Evolutionary conservation across 108 stramenopile species (phyloP).

Genomic region (Parietichytrium sp.): DNA sequence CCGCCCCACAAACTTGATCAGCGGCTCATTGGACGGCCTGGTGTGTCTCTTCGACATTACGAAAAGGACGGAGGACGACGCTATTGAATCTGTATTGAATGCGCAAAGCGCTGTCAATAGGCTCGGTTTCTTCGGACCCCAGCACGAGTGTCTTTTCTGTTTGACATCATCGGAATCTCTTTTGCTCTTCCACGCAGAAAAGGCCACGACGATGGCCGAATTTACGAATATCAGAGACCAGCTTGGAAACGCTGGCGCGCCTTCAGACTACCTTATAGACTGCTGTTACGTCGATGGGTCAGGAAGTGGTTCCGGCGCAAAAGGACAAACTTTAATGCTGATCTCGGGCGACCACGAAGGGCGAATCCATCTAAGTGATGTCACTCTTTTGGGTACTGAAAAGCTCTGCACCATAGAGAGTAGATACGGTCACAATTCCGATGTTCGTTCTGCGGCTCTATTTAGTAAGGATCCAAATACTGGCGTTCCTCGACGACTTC

Average conservation of each 20-base stretch:
- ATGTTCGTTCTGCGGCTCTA: not conserved
- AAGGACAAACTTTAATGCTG: not conserved
- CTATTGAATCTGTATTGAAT: slow-evolving; percentile 6
- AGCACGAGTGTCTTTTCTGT: slow-evolving; percentile 7
- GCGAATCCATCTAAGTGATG: not conserved
- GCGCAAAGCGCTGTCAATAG: not conserved
- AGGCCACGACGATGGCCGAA: slow-evolving; percentile 22
- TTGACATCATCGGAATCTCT: not conserved
- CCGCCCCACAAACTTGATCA: not conserved
- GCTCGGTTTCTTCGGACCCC: slow-evolving; percentile 8
- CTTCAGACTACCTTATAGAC: slow-evolving; percentile 29
- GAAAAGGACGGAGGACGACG: not conserved
- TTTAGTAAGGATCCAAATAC: not conserved
- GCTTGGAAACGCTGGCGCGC: not conserved
- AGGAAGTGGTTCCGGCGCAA: not conserved
- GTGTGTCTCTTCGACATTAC: slow-evolving; percentile 21
- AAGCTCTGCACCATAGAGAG: slow-evolving; percentile 20
- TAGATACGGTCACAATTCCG: not conserved
- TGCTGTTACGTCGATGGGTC: slow-evolving; percentile 12
- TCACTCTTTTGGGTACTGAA: not conserved
- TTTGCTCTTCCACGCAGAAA: not conserved
- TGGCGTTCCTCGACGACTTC: not conserved
- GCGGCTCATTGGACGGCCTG: not conserved
- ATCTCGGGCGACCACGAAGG: slow-evolving; percentile 2
- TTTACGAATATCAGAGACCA: not conserved